Base-by-base conservation (phyloP, 768 basidiomycete genomes). In the Mycena rebaudengoi region DNA sequence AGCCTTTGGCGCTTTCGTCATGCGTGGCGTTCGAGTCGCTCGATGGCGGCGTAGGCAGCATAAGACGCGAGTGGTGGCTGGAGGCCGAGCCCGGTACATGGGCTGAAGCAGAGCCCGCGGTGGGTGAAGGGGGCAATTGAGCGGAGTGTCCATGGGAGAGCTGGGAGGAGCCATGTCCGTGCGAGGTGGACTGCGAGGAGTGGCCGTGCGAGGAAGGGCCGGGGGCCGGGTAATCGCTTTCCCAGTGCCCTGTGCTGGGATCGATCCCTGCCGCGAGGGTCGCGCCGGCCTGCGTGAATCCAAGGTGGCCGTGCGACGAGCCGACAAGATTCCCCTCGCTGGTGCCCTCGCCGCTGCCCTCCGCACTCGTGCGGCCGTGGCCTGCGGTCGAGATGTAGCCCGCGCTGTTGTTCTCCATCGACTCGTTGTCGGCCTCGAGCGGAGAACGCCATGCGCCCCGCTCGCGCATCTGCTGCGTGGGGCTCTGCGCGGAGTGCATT, bases 211-310 rank as follows among this genome's bases (percentile, higher is more conserved):
- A 56, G 6, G 54, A 56, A 3, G 37, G 16, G 8, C 18, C 25
- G 23, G 14, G 4, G 2, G 52, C 26, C 14, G 18, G 21, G 23
- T 11, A 14, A 11, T 20, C 49, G 6, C 10, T 54, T 23, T 37
- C 43, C 20, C 20, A 53, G 33, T 56, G 50, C 61, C 61, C 49
- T 21, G 37, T 37, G 18, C 37, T 54, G 25, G 46, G 35, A 16
- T 30, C 61, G 16, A 41, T 48, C 11, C 50, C 43, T 21, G 39
- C 18, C 25, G 45, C 46, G n/a, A 60, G 40, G 4, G 59, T 25
- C 13, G 59, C 59, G 7, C 59, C 59, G 16, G 28, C 16, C 14
- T 46, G 43, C 16, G 41, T 18, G 52, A 53, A 7, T 10, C 18
- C 48, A 11, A 7, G 30, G n/a, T 20, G 12, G 14, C 37, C 10